phyloP scores from a whole-genome alignment of 1,284 basidiomycete species.

The Ceratobasidium sp. region DNA sequence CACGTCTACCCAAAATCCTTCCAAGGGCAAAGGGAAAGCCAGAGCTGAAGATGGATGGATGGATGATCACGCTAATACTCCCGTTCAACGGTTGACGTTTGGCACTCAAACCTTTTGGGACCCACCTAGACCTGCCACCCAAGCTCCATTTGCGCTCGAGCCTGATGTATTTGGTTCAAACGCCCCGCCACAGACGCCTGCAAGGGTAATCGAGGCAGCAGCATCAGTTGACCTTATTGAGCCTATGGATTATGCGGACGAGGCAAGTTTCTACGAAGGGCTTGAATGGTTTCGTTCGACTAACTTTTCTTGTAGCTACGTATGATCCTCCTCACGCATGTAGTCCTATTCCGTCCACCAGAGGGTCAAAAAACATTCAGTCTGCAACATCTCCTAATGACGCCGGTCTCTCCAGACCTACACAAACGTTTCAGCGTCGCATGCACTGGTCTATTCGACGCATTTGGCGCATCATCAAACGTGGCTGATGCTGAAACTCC shows the following conservation, averaged over 20 bases:
- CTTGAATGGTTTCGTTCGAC: not conserved
- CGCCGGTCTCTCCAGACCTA: not conserved
- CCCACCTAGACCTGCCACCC: slow-evolving; percentile 3
- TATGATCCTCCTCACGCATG: slow-evolving; percentile 29
- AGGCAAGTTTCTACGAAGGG: not conserved
- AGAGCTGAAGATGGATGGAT: slow-evolving; percentile 48
- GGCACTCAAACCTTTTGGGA: slow-evolving; percentile 13
- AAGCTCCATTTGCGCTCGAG: slow-evolving; percentile 11
- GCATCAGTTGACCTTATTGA: not conserved
- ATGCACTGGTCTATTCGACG: slow-evolving; percentile 14
- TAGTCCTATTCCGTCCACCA: slow-evolving; percentile 18
- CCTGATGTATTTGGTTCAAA: slow-evolving; percentile 21
- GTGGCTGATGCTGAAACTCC: not conserved
- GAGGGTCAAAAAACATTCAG: slow-evolving; percentile 26
- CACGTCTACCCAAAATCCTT: not conserved
- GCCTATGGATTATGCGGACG: slow-evolving; percentile 5
- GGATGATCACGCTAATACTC: slow-evolving; percentile 45
- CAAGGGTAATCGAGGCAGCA: not conserved
- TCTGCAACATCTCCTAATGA: slow-evolving; percentile 7
- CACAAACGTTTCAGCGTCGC: slow-evolving; percentile 12
- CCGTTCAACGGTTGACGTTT: not conserved
- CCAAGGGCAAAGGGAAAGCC: slow-evolving; percentile 57
- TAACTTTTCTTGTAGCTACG: not conserved
- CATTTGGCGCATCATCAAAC: slow-evolving; percentile 2
- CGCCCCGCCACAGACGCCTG: slow-evolving; percentile 4